These are phyloP conservation scores for Coemansia sp. DNA, from an alignment of 192 early-diverging fungal species.

Conservation along the genomic window DNA sequence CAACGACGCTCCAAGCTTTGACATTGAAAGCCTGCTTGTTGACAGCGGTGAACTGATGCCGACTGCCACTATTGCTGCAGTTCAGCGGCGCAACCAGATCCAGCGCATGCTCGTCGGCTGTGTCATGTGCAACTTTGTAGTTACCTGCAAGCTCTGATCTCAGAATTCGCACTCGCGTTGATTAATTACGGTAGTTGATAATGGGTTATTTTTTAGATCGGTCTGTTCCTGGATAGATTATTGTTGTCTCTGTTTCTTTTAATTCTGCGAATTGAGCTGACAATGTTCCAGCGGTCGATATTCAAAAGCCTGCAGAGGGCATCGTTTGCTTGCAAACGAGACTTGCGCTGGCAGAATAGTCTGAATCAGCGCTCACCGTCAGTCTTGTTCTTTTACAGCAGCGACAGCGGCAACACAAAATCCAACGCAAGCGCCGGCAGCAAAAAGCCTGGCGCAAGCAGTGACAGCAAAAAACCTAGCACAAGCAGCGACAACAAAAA, in stretches of 20 bases:
- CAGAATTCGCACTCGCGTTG: neutral
- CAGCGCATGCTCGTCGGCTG: slow-evolving; percentile 42
- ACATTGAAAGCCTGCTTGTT: slow-evolving; percentile 25
- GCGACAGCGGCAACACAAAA: neutral
- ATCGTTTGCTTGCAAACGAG: neutral
- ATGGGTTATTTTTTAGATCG: neutral
- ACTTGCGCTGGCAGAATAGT: neutral
- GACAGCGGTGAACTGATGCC: slow-evolving; percentile 49
- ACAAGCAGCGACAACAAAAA: neutral
- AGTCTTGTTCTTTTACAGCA: neutral
- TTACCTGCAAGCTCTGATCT: slow-evolving; percentile 6
- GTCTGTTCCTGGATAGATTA: neutral
- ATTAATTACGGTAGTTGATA: neutral
- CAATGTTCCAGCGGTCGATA: neutral
- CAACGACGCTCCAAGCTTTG: slow-evolving; percentile 13
- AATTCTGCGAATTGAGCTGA: neutral
- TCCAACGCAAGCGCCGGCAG: neutral
- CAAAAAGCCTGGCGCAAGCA: neutral
- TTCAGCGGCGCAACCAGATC: slow-evolving; percentile 42
- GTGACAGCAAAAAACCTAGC: neutral
- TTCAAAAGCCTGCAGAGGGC: neutral
- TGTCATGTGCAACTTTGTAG: slow-evolving; percentile 36
- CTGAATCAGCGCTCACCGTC: neutral
- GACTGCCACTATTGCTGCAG: slow-evolving; percentile 40
- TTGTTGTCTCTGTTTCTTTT: neutral